These are phyloP conservation scores for Spizellomyces sp. DNA, from an alignment of 192 early-diverging fungal genomes.

Conservation along the genomic window DNA sequence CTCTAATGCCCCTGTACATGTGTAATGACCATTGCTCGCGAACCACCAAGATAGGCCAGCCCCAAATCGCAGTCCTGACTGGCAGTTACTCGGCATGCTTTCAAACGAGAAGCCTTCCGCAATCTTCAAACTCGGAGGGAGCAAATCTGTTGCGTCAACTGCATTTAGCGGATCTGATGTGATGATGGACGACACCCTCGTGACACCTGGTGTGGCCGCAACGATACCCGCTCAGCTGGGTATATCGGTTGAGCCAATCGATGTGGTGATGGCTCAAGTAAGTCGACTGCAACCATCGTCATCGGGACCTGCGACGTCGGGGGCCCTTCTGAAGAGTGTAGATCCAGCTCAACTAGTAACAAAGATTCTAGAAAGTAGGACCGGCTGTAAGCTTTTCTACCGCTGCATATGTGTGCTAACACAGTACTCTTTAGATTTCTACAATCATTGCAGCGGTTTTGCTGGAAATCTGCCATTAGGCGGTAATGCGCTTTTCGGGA, in stretches of 20 bases:
- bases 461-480: constrained; percentile 53
- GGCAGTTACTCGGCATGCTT: constrained; percentile 52
- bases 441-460: constrained; percentile 54
- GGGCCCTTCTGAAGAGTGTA: constrained; percentile 58
- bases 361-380: constrained; percentile 44
- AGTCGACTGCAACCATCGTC: constrained; percentile 27
- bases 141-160: constrained; percentile 23
- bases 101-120: constrained; percentile 60
- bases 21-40: too few relatives aligned
- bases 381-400: neutral
- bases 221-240: constrained; percentile 73
- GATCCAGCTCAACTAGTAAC: constrained; percentile 58
- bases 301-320: constrained; percentile 39
- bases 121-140: constrained; percentile 51
- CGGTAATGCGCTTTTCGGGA: constrained; percentile 53
- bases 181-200: constrained; percentile 28
- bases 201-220: constrained; percentile 25
- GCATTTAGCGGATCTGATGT: constrained; percentile 4
- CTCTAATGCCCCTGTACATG: neutral
- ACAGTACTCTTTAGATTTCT: constrained; percentile 25
- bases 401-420: neutral
- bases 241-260: constrained; percentile 90
- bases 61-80: constrained; percentile 31
- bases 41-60: constrained; percentile 21
- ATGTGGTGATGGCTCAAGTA: constrained; percentile 64